Evolutionary conservation across 805 yeast species (phyloP).

Genomic region (Wickerhamomyces queroliae): DNA sequence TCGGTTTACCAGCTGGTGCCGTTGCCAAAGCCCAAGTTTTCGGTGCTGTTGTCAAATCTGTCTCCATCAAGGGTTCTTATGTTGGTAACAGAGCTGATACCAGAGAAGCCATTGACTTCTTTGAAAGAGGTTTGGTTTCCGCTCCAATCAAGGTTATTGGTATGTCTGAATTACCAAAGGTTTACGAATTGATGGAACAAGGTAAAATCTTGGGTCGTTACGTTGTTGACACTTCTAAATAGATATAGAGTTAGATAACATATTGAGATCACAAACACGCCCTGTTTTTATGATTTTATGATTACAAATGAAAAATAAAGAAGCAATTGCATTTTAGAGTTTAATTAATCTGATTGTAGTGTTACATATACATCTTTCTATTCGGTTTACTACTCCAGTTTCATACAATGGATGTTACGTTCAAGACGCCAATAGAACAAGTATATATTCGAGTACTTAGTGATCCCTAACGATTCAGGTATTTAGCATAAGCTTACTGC

Average conservation of each 20-base stretch:
- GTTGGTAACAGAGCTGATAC: conserved; percentile 88
- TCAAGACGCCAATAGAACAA: too few species aligned
- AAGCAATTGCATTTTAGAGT: too few species aligned
- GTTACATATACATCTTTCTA: too few species aligned
- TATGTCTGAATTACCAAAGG: conserved; percentile 44
- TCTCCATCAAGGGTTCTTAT: conserved; percentile 71
- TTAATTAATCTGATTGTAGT: too few species aligned
- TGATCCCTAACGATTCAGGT: too few species aligned
- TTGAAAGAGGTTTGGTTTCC: conserved; percentile 56
- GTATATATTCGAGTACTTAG: too few species aligned
- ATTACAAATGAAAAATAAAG: too few species aligned
- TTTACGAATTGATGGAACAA: conserved; percentile 53
- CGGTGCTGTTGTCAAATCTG: conserved; percentile 62
- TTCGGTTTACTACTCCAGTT: too few species aligned
- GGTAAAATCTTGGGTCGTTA: conserved; percentile 62
- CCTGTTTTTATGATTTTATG: too few species aligned
- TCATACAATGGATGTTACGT: too few species aligned
- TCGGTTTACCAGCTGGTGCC: conserved; percentile 78
- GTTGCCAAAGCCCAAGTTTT: conserved; percentile 62
- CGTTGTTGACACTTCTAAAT: conserved; percentile 52
- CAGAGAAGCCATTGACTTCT: conserved; percentile 69
- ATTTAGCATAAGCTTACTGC: too few species aligned
- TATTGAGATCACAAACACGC: too few species aligned
- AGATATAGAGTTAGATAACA: conserved; percentile 25
- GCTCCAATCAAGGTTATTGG: conserved; percentile 59